These are phyloP conservation scores for Endothia cerciana DNA, from an alignment of 2,329 filamentous ascomycete species.

Conservation along the genomic window DNA sequence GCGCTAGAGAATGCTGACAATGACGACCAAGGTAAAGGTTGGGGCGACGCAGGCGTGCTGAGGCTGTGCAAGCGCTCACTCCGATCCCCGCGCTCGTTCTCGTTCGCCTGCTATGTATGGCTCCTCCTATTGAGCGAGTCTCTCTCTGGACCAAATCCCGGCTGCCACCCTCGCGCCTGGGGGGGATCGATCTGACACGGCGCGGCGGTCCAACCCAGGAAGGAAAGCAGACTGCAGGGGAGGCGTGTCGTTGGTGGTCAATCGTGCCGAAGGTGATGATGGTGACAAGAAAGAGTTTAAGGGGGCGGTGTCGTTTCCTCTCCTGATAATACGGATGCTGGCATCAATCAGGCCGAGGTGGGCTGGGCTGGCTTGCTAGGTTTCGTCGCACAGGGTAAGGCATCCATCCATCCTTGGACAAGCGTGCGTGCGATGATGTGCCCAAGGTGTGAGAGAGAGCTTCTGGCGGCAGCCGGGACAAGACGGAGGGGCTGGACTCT, in stretches of 20 bases:
- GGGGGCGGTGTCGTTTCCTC: conserved; percentile 1
- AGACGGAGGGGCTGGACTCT: neutral
- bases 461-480: neutral
- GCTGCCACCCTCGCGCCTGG: neutral
- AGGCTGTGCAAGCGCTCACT: conserved; percentile 28
- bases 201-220: neutral
- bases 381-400: neutral
- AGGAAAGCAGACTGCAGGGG: neutral
- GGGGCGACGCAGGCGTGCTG: conserved; percentile 27
- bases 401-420: neutral
- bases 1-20: conserved; percentile 23
- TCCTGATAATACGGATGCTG: neutral
- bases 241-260: neutral
- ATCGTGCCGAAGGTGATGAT: conserved; percentile 4
- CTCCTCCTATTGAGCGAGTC: neutral
- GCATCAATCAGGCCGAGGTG: neutral
- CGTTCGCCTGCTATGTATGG: neutral
- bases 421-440: neutral
- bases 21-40: conserved; percentile 22
- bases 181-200: neutral
- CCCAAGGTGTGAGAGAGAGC: neutral
- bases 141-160: conserved; percentile 27
- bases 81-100: conserved; percentile 25
- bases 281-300: neutral
- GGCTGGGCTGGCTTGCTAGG: neutral